Base-by-base conservation (phyloP, 2,329 filamentous ascomycete species). In the Cadophora luteo-olivacea region DNA sequence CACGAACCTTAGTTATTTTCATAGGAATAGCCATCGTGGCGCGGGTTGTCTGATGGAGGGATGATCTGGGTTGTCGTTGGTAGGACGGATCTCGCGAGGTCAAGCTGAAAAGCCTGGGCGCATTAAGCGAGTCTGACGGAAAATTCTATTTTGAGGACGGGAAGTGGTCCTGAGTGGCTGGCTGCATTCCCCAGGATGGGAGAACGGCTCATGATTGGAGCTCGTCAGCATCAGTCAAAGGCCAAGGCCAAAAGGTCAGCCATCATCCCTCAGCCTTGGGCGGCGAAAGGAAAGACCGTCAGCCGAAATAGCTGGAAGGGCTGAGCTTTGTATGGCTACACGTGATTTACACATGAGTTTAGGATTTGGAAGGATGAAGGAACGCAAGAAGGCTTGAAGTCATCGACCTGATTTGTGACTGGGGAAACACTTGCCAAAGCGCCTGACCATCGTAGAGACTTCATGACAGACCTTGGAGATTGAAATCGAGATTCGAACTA, bases 181-280 rank as follows among this genome's bases (percentile, higher is more conserved):
- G 41, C 24, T 49, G 60, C 38, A 49, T 32, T 48, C 24, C 60
- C 16, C 32, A 16, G 41, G 11, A 22, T 32, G 29, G 9, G 29
- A 62, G 25, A 33, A 49, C 4, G 41, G 19, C n/a, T 33, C n/a
- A 49, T 49, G 29, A 49, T 62, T 49, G 60, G 38, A 29, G 4
- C 16, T 49, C 41, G 38, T 62, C 38, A 32, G 38, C 45, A 51
- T 62, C 41, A 32, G 41, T 33, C 38, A 62, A 62, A 32, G 41
- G 60, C 60, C 60, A 62, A 62, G 60, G 41, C 60, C 41, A 51
- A 62, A 19, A 48, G 19, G 45, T 62, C 41, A 62, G 60, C 60
- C 41, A 62, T 12, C 19, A 51, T 49, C 41, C 60, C 60, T 33
- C 38, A 49, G 45, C 60, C 60, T 62, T 62, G 60, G 19, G 16